Conservation (phyloP, 2,329 filamentous ascomycete genomes). For the Cryphonectria nitschkei region DNA sequence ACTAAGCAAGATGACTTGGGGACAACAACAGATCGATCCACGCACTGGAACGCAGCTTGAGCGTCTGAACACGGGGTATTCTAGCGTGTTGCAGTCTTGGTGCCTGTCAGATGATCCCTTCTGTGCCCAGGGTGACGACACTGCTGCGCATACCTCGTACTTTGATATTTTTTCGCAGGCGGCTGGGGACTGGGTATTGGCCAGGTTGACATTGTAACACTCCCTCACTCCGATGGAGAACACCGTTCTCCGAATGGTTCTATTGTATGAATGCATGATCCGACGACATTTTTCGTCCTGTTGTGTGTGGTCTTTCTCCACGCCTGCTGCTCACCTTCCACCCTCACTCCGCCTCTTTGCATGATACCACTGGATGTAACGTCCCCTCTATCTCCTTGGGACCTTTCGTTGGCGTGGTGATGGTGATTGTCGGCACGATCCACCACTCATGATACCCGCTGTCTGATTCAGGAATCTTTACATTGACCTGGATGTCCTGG, state of each 20-base stretch:
- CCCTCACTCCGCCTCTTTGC: not conserved
- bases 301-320: not conserved
- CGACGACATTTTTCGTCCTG: not conserved
- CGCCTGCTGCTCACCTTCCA: not conserved
- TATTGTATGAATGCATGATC: not conserved
- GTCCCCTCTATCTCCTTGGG: not conserved
- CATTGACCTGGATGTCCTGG: slow-evolving; percentile 45
- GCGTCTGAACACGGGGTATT: slow-evolving; percentile 35
- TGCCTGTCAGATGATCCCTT: slow-evolving; percentile 44
- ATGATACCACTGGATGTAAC: not conserved
- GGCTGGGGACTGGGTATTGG: slow-evolving; percentile 30
- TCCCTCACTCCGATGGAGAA: not conserved
- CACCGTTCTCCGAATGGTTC: not conserved
- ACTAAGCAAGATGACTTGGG: not conserved
- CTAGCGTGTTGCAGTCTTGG: slow-evolving; percentile 38
- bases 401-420: not conserved
- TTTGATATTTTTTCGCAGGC: slow-evolving; percentile 39
- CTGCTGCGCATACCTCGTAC: slow-evolving; percentile 43
- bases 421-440: slow-evolving; percentile 58
- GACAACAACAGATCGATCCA: slow-evolving; percentile 33
- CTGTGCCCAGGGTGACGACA: slow-evolving; percentile 42
- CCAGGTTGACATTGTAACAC: slow-evolving; percentile 17
- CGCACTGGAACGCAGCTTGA: slow-evolving; percentile 37
- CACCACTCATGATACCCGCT: slow-evolving; percentile 67
- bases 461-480: slow-evolving; percentile 56